Conservation (phyloP, 2,329 filamentous ascomycete genomes). For the Phaeosphaeriaceae sp. region DNA sequence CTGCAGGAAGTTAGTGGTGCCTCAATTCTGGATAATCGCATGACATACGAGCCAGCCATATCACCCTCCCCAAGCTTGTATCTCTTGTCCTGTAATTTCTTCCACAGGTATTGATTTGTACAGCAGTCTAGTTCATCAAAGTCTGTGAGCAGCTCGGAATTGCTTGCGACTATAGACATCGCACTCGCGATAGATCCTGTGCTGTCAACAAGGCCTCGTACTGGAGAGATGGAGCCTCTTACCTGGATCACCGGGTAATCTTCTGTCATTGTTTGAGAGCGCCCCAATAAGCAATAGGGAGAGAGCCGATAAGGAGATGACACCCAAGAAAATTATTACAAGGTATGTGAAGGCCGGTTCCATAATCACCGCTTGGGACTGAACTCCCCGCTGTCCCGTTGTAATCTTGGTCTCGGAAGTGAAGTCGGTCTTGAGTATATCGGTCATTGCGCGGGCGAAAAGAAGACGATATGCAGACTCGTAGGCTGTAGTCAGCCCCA, state of each 20-base stretch:
- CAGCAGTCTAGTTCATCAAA: conserved; percentile 27
- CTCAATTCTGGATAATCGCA: too few relatives aligned
- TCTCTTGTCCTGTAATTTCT: conserved; percentile 12
- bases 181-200: conserved; percentile 35
- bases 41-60: background rate
- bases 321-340: conserved; percentile 39
- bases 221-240: background rate
- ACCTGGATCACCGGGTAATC: background rate
- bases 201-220: background rate
- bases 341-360: conserved; percentile 47
- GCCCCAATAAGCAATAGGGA: too few relatives aligned
- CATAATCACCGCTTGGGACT: conserved; percentile 42
- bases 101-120: conserved; percentile 16
- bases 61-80: background rate
- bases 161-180: conserved; percentile 39
- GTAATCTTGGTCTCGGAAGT: conserved; percentile 3
- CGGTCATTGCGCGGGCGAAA: conserved; percentile 44
- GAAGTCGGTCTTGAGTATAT: conserved; percentile 28
- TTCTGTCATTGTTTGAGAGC: background rate
- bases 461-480: conserved; percentile 51
- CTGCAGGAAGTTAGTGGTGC: too few relatives aligned
- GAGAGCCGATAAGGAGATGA: conserved; percentile 22
- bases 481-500: conserved; percentile 40
- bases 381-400: conserved; percentile 23
- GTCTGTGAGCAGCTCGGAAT: conserved; percentile 13